Base-by-base conservation (phyloP, 1,284 basidiomycete species). In the Sporisorium reilianum region DNA sequence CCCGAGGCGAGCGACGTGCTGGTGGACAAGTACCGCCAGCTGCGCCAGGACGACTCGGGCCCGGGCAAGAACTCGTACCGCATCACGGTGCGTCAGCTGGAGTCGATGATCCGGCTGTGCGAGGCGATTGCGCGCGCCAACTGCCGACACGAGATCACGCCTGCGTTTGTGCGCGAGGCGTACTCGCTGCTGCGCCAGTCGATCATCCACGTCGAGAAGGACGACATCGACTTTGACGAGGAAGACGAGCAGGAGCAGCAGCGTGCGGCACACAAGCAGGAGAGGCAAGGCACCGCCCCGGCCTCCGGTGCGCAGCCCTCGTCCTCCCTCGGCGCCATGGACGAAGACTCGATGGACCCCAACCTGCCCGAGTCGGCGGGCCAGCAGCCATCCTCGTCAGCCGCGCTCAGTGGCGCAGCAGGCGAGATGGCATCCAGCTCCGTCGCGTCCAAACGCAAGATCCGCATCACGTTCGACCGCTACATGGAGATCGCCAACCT, bases 171-270 rank as follows among this genome's bases (percentile, higher is more conserved):
- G 18, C 90, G 93, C 30, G 97, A 99, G 86, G 96, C 97, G 2
- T 98, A 94, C 86, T 91, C 90, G 28, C 90, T 99, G 14, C 88
- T 99, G 22, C 90, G 93, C 38, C 95, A 98, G 85, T 98, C 95
- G 3, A 99, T 99, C 86, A 98, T 99, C 80, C 97, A 99, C 82
- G 96, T 99, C 73, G 97, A 99, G 85, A 95, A 98, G 86, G 97
- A 99, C 83, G 96, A 99, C 80, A 92, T 99, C 82, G 94, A 95
- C 84, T 93, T 99, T 82, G 96, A 98, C 81, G 94, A 97, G 71
- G 95, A 97, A 82, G 94, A 95, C 18, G 72, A 78, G 34, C 60
- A 74, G 57, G 87, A 89, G 2, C 88, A 89, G 60, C 90, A 69
- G 36, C 52, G 28, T 50, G 59, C n/a, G 46, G 88, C 41, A 9